Percentiles rank a stretch among this genome's conserved stretches.
Evolutionary conservation across 768 basidiomycete genomes (phyloP).

Genomic region (Serendipita sp.): DNA sequence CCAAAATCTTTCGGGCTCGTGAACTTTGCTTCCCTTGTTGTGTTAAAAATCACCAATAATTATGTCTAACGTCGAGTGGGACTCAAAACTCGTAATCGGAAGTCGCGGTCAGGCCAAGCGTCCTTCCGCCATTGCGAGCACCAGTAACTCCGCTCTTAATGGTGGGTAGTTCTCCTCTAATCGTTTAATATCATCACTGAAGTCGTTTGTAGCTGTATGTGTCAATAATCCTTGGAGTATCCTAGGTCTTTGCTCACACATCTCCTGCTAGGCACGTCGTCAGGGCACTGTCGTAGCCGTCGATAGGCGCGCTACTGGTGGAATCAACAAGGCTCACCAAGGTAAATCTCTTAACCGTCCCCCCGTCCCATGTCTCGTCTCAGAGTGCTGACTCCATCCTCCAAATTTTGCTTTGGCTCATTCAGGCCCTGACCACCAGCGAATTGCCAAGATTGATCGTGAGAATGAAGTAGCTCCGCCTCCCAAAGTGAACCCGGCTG

Average conservation of each 20-base stretch:
- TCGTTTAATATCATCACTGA: slow-evolving; percentile 12
- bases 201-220: slow-evolving; percentile 35
- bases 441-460: slow-evolving; percentile 83
- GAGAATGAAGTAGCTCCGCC: slow-evolving; percentile 95
- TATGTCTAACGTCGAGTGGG: slow-evolving; percentile 37
- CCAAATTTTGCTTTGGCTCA: background rate
- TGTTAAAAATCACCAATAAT: background rate
- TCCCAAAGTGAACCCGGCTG: slow-evolving; percentile 51
- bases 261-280: slow-evolving; percentile 44
- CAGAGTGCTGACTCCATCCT: background rate
- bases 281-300: slow-evolving; percentile 62
- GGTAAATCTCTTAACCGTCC: slow-evolving; percentile 24
- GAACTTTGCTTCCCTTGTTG: background rate
- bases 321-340: slow-evolving; percentile 59
- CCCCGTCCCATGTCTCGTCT: background rate
- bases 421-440: slow-evolving; percentile 79
- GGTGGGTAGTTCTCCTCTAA: slow-evolving; percentile 20
- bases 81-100: slow-evolving; percentile 57
- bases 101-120: slow-evolving; percentile 35
- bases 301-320: slow-evolving; percentile 59
- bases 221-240: background rate
- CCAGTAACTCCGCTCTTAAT: slow-evolving; percentile 42
- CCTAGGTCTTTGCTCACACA: slow-evolving; percentile 5
- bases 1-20: background rate
- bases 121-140: slow-evolving; percentile 35